These are phyloP conservation scores for Nitzschia sp. DNA, from an alignment of 108 stramenopile species.

Conservation along the genomic window DNA sequence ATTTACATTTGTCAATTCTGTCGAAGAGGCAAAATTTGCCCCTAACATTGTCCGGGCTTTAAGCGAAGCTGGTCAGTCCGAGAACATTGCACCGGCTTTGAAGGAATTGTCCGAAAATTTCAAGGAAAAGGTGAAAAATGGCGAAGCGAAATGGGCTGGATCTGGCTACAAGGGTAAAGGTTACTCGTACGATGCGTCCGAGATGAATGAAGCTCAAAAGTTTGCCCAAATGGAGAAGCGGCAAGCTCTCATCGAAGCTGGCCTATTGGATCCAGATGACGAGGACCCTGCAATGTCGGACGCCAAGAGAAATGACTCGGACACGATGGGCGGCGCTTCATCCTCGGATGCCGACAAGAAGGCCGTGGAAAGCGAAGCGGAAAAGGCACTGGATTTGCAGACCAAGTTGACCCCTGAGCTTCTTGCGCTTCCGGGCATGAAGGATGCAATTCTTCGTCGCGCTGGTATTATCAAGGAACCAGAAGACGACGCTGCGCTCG, in stretches of 20 bases:
- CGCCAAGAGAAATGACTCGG: slow-evolving; percentile 28
- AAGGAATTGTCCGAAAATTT: slow-evolving; percentile 86
- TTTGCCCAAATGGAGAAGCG: slow-evolving; percentile 86
- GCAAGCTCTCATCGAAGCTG: slow-evolving; percentile 89
- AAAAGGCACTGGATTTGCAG: slow-evolving; percentile 50
- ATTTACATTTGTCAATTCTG: slow-evolving; percentile 94
- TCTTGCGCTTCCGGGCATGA: slow-evolving; percentile 87
- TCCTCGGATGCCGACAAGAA: background rate
- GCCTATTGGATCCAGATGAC: slow-evolving; percentile 84
- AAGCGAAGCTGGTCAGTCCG: slow-evolving; percentile 85
- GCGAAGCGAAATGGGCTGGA: slow-evolving; percentile 93
- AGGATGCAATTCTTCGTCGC: slow-evolving; percentile 76
- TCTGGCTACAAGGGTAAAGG: slow-evolving; percentile 97
- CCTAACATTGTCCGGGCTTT: slow-evolving; percentile 93
- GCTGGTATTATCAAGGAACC: slow-evolving; percentile 65
- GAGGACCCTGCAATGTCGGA: slow-evolving; percentile 43
- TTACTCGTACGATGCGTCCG: slow-evolving; percentile 94
- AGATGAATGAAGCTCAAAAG: slow-evolving; percentile 93
- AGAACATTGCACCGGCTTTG: slow-evolving; percentile 87
- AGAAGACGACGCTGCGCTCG: slow-evolving; percentile 35
- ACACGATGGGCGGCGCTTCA: slow-evolving; percentile 17
- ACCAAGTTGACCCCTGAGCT: slow-evolving; percentile 75
- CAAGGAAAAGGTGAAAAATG: slow-evolving; percentile 90
- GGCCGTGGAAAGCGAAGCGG: slow-evolving; percentile 24
- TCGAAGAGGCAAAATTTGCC: slow-evolving; percentile 95